phyloP scores from a whole-genome alignment of 164 flowering plant genomes.

The Berberis thunbergii region DNA sequence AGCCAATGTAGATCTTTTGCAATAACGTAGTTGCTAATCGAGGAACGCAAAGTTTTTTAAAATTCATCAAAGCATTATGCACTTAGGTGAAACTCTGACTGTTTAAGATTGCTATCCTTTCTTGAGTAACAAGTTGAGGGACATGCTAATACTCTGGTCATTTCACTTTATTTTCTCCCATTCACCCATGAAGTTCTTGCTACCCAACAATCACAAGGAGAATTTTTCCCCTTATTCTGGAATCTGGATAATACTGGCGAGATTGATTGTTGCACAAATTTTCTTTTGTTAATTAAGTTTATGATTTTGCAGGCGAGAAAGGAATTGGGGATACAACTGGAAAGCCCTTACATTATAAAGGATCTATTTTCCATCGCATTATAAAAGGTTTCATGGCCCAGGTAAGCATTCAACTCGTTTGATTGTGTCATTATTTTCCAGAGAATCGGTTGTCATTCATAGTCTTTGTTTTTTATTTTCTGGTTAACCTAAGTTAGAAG shows the following conservation, averaged over 20 bases:
- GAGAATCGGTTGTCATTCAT: conserved; percentile 8
- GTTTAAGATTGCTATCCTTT: too few relatives aligned
- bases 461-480: conserved; percentile 17
- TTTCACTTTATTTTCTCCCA: too few relatives aligned
- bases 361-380: conserved; percentile 81
- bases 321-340: conserved; percentile 64
- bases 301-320: conserved; percentile 57
- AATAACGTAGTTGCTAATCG: too few relatives aligned
- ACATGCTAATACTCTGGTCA: too few relatives aligned
- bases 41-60: too few relatives aligned
- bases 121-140: too few relatives aligned
- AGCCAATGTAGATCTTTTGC: too few relatives aligned
- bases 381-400: conserved; percentile 77
- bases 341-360: conserved; percentile 80
- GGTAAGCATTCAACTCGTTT: conserved; percentile 37
- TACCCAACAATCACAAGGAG: not conserved
- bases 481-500: conserved; percentile 35
- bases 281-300: not conserved
- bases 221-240: too few relatives aligned
- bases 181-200: not conserved
- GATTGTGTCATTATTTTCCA: not conserved
- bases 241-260: not conserved
- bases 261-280: not conserved
- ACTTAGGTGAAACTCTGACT: too few relatives aligned
- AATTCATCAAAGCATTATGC: too few relatives aligned